Evolutionary conservation across 306 rosid genomes (phyloP).

Genomic region (Prunus davidiana): DNA sequence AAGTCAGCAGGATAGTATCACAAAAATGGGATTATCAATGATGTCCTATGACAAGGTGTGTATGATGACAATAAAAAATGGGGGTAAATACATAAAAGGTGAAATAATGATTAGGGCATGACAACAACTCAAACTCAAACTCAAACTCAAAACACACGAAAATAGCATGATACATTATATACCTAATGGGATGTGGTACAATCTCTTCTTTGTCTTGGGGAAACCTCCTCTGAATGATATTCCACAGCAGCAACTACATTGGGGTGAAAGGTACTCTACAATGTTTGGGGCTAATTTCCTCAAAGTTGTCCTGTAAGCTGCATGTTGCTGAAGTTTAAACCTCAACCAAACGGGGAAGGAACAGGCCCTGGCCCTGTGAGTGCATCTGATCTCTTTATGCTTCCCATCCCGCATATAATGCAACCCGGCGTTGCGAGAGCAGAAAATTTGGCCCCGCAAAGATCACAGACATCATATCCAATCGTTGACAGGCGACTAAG

Average conservation of each 20-base stretch:
- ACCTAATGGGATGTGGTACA: background rate
- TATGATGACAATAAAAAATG: conserved; percentile 5
- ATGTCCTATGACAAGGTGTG: background rate
- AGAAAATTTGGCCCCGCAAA: conserved; percentile 93
- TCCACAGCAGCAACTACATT: background rate
- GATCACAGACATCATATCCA: conserved; percentile 97
- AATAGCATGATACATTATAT: conserved; percentile 8
- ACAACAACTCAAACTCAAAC: background rate
- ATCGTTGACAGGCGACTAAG: conserved; percentile 92
- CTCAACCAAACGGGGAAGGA: conserved; percentile 93
- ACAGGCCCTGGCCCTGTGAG: conserved; percentile 79
- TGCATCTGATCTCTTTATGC: conserved; percentile 90
- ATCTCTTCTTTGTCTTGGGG: background rate
- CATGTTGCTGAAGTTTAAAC: background rate
- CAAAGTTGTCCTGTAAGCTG: background rate
- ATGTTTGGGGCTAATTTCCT: background rate
- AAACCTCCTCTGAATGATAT: background rate
- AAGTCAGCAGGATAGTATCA: background rate
- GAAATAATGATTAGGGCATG: background rate
- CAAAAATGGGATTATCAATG: conserved; percentile 20
- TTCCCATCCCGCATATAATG: conserved; percentile 95
- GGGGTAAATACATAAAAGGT: background rate
- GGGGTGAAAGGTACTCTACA: background rate
- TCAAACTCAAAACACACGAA: conserved; percentile 19
- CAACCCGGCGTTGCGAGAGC: conserved; percentile 85